phyloP scores from a whole-genome alignment of 2,329 filamentous ascomycete species.

The Fusarium pilosicola region DNA sequence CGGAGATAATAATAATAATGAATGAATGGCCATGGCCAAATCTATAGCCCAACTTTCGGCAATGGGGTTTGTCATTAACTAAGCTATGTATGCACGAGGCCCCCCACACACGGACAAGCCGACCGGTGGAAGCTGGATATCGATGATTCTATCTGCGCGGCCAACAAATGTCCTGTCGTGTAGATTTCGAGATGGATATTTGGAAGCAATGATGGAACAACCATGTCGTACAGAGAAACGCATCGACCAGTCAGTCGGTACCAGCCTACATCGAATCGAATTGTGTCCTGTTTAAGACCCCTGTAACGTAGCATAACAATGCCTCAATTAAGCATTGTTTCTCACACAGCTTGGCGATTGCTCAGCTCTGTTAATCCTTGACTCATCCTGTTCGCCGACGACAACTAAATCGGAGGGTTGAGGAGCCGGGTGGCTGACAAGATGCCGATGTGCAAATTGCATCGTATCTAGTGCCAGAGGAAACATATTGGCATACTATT shows the following conservation, averaged over 20 bases:
- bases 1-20: conserved; percentile 1
- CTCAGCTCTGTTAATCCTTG: background rate
- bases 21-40: background rate
- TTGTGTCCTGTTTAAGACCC: background rate
- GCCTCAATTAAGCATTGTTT: background rate
- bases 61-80: conserved; percentile 10
- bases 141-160: background rate
- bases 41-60: background rate
- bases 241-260: background rate
- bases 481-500: background rate
- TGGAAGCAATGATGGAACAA: conserved; percentile 16
- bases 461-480: background rate
- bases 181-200: background rate
- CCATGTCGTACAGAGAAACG: background rate
- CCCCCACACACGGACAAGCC: conserved; percentile 38
- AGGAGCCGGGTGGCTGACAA: background rate
- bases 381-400: background rate
- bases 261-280: background rate
- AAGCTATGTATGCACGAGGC: background rate
- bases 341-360: background rate
- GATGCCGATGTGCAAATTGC: background rate
- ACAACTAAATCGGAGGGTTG: background rate
- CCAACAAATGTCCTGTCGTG: background rate
- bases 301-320: conserved; percentile 29
- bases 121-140: conserved; percentile 36